phyloP scores from a whole-genome alignment of 768 basidiomycete genomes.

The Mycena latifolia region DNA sequence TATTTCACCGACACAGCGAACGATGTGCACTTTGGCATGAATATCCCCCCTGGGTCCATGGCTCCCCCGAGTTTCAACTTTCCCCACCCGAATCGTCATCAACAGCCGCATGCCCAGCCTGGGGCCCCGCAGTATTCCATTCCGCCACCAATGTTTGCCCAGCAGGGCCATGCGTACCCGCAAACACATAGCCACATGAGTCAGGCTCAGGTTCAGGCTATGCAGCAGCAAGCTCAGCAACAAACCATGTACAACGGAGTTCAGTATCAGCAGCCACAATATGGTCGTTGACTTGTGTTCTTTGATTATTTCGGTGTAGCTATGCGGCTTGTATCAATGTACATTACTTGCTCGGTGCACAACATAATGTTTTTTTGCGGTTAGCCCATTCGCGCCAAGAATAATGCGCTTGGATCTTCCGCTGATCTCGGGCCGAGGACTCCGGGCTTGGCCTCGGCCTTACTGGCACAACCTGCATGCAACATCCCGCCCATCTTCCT shows the following conservation, averaged over 20 bases:
- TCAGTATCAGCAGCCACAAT: slow-evolving; percentile 29
- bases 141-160: slow-evolving; percentile 43
- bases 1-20: slow-evolving; percentile 81
- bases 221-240: slow-evolving; percentile 30
- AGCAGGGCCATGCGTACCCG: slow-evolving; percentile 32
- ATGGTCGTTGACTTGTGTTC: slow-evolving; percentile 26
- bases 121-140: slow-evolving; percentile 30
- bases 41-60: slow-evolving; percentile 65
- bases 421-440: not conserved
- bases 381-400: no score
- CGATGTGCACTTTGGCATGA: slow-evolving; percentile 55
- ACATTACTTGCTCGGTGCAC: not conserved
- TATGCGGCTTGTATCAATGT: slow-evolving; percentile 1
- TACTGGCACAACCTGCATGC: no score
- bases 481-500: slow-evolving; percentile 22
- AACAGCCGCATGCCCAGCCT: slow-evolving; percentile 51
- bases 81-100: slow-evolving; percentile 72
- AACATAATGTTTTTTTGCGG: not conserved
- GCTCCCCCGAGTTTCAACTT: slow-evolving; percentile 78
- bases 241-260: slow-evolving; percentile 26
- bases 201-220: slow-evolving; percentile 29
- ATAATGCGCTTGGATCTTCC: not conserved
- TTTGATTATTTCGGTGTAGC: not conserved
- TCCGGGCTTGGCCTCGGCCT: no score
- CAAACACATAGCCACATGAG: slow-evolving; percentile 26